Conservation (phyloP, 202 grass and related monocot genomes). For the Setaria viridis region DNA sequence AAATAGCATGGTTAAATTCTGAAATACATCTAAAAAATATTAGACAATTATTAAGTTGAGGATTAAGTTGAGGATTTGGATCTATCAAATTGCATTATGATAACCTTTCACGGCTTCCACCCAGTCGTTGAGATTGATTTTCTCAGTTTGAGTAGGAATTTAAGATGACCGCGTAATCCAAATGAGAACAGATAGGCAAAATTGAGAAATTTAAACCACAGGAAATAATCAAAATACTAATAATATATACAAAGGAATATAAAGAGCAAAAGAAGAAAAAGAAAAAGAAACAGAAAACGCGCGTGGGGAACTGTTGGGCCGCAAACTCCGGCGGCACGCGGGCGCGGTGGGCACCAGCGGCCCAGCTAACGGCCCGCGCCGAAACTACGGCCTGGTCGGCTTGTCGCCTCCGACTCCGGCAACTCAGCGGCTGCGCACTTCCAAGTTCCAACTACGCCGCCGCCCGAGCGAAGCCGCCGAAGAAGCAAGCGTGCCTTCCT, state of each 20-base stretch:
- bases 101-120: no score
- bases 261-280: no score
- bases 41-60: no score
- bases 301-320: not conserved
- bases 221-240: not conserved
- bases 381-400: not conserved
- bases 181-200: not conserved
- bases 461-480: not conserved
- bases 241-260: no score
- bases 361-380: not conserved
- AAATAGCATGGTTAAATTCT: no score
- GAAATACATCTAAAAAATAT: no score
- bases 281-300: not conserved
- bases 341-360: not conserved
- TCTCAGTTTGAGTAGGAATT: no score
- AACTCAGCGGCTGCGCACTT: not conserved
- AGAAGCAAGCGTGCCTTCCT: not conserved
- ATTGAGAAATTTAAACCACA: not conserved
- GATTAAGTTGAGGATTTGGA: no score
- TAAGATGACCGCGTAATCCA: no score
- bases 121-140: no score
- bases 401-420: slow-evolving; percentile 3
- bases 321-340: no score
- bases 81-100: no score
- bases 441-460: slow-evolving; percentile 18